A percentile compares a stretch with the other conserved stretches of the same genome.
phyloP scores from a whole-genome alignment of 768 basidiomycete genomes.

The Dioszegia hungarica region DNA sequence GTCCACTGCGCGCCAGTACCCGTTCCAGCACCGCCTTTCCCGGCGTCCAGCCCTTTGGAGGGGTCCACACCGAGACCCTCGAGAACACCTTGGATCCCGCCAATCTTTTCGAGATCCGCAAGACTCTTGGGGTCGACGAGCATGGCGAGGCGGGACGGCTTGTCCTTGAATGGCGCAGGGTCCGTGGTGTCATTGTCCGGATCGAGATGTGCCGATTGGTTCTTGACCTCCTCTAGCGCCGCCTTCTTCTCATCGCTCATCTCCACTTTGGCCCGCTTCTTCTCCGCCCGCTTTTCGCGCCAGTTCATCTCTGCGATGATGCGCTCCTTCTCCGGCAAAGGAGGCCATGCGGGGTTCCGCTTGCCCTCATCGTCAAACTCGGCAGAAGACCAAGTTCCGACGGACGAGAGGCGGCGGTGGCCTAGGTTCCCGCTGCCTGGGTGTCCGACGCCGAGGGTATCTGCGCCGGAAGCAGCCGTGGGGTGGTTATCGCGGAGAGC shows the following conservation, averaged over 20 bases:
- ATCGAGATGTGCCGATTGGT: constrained; percentile 36
- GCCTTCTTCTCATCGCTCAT: constrained; percentile 13
- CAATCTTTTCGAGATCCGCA: constrained; percentile 61
- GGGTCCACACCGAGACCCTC: constrained; percentile 67
- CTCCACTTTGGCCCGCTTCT: constrained; percentile 16
- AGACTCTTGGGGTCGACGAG: constrained; percentile 86
- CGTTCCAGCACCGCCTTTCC: constrained; percentile 15
- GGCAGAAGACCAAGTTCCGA: constrained; percentile 27
- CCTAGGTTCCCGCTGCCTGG: constrained; percentile 12
- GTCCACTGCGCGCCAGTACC: constrained; percentile 40
- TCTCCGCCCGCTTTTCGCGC: constrained; percentile 9
- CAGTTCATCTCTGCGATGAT: constrained; percentile 7
- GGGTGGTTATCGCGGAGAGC: constrained; percentile 45
- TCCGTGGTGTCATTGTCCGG: constrained; percentile 53
- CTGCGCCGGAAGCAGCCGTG: constrained; percentile 29
- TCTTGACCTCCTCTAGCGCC: constrained; percentile 16
- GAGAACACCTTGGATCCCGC: constrained; percentile 66
- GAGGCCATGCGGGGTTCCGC: constrained; percentile 14
- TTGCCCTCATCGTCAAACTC: constrained; percentile 20
- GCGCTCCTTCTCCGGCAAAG: constrained; percentile 7
- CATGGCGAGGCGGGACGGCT: constrained; percentile 70
- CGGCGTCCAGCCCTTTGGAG: constrained; percentile 47
- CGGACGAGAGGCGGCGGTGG: constrained; percentile 21
- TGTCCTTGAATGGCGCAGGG: constrained; percentile 67
- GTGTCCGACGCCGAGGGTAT: constrained; percentile 19